phyloP scores from a whole-genome alignment of 805 yeast genomes.

The Suhomyces sp. region DNA sequence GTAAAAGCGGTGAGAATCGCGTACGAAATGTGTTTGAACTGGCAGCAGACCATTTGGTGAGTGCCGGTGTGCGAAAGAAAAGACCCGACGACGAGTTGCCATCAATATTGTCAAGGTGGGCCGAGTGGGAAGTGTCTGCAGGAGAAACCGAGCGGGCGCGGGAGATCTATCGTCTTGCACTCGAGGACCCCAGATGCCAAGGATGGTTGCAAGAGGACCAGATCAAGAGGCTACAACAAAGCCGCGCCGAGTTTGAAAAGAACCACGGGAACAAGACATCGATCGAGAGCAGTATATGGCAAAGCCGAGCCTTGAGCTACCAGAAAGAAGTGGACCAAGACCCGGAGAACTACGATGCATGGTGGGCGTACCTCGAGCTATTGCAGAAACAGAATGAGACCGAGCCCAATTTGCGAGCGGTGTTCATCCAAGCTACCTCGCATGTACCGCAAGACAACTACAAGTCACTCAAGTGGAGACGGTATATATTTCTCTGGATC shows the following conservation, averaged over 20 bases:
- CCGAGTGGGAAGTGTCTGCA: slow-evolving; percentile 64
- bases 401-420: slow-evolving; percentile 22
- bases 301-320: slow-evolving; percentile 56
- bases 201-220: slow-evolving; percentile 27
- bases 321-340: slow-evolving; percentile 44
- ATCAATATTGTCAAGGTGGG: slow-evolving; percentile 51
- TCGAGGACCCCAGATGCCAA: slow-evolving; percentile 19
- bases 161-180: slow-evolving; percentile 52
- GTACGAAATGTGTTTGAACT: slow-evolving; percentile 65
- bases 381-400: slow-evolving; percentile 31
- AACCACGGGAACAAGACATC: slow-evolving; percentile 55
- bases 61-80: slow-evolving; percentile 1
- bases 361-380: slow-evolving; percentile 75
- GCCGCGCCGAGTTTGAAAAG: slow-evolving; percentile 59
- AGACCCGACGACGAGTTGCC: slow-evolving; percentile 26
- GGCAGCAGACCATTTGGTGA: slow-evolving; percentile 50
- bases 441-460: slow-evolving; percentile 30
- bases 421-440: slow-evolving; percentile 45
- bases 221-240: slow-evolving; percentile 20
- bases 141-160: slow-evolving; percentile 63
- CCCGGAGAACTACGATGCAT: slow-evolving; percentile 65
- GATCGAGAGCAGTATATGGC: slow-evolving; percentile 49
- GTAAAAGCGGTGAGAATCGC: not conserved
- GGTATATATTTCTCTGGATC: slow-evolving; percentile 71
- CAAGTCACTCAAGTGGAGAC: slow-evolving; percentile 53